Evolutionary conservation across 2,329 filamentous ascomycete species (phyloP).

Genomic region (Cytospora piceae): DNA sequence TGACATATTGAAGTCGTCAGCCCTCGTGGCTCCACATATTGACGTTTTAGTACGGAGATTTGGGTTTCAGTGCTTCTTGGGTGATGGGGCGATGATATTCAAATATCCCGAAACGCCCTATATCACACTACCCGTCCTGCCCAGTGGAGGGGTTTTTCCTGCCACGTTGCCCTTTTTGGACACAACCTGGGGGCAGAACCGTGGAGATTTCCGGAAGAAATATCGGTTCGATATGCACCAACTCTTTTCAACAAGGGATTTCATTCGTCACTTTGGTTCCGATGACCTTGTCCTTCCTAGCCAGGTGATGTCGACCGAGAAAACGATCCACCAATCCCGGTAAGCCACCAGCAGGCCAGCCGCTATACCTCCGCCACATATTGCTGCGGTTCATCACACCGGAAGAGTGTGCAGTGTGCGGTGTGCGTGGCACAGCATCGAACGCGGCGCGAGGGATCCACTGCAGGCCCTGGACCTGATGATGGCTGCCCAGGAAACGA

Average conservation of each 20-base stretch:
- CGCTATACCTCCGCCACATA: background rate
- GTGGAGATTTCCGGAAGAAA: background rate
- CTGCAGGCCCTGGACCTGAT: background rate
- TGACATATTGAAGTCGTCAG: no score
- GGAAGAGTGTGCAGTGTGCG: background rate
- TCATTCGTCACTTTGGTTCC: background rate
- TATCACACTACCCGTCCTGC: background rate
- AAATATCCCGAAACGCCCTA: background rate
- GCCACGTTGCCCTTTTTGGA: no score
- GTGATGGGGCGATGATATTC: background rate
- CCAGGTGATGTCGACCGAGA: background rate
- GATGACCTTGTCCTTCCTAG: background rate
- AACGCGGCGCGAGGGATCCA: background rate
- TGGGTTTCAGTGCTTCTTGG: no score
- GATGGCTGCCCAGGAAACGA: no score
- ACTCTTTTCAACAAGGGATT: background rate
- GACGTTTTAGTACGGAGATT: no score
- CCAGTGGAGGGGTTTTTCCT: no score
- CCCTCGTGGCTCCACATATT: no score
- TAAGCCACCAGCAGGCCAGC: background rate
- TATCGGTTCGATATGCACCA: background rate
- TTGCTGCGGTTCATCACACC: constrained; percentile 1
- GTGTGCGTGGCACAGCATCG: constrained; percentile 3
- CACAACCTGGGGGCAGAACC: background rate
- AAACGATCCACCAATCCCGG: constrained; percentile 5